Conservation (phyloP, 2,329 filamentous ascomycete species). For the Tolypocladium guangdongense region DNA sequence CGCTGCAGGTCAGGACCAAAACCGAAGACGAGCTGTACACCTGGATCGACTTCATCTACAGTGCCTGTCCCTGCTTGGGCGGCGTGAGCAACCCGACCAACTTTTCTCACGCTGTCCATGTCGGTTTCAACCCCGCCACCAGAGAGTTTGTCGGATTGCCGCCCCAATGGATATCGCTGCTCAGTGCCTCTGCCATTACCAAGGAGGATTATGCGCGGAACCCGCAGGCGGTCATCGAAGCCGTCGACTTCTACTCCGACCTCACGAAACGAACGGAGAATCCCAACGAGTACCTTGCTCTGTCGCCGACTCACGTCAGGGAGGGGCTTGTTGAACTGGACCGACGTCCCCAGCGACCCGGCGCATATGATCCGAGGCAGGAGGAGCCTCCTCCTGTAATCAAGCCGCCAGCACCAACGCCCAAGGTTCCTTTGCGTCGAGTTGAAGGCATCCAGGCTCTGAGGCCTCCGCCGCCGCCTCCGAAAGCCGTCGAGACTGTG, state of each 20-base stretch:
- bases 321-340: conserved; percentile 46
- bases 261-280: conserved; percentile 67
- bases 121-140: conserved; percentile 90
- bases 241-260: conserved; percentile 76
- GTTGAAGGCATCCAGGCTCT: background rate
- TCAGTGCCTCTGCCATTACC: conserved; percentile 93
- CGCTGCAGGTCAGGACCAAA: conserved; percentile 86
- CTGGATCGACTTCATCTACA: conserved; percentile 98
- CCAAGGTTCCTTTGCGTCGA: background rate
- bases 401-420: background rate
- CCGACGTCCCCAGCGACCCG: conserved; percentile 14
- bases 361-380: background rate
- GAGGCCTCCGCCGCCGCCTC: background rate
- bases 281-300: conserved; percentile 54
- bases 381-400: background rate
- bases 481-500: background rate
- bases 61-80: conserved; percentile 94
- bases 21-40: conserved; percentile 95
- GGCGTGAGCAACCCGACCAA: conserved; percentile 98
- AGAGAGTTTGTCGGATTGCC: conserved; percentile 92
- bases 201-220: conserved; percentile 98
- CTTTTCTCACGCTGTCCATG: conserved; percentile 93
- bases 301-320: conserved; percentile 57
- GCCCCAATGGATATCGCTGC: conserved; percentile 90
- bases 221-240: conserved; percentile 73